Percentiles rank a stretch among this genome's conserved stretches.
phyloP scores from a whole-genome alignment of 331 rosid genomes.

The Ulmus americana region DNA sequence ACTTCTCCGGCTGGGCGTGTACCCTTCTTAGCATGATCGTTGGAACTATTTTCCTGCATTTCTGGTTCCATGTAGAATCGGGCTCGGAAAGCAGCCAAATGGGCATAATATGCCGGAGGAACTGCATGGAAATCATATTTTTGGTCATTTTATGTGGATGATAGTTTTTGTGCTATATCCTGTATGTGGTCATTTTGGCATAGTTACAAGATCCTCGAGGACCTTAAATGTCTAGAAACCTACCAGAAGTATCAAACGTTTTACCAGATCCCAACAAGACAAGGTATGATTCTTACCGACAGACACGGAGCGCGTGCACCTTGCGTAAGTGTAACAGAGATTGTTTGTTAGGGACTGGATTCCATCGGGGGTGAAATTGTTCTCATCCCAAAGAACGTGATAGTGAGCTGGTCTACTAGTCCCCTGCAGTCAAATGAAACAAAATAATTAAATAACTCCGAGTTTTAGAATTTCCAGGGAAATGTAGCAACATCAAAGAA shows the following conservation, averaged over 20 bases:
- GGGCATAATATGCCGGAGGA: conserved; percentile 97
- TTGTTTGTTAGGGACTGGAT: conserved; percentile 89
- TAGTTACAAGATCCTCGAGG: no score
- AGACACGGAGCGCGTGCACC: conserved; percentile 95
- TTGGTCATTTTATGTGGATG: background rate
- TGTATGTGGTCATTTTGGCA: background rate
- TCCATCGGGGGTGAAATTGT: conserved; percentile 91
- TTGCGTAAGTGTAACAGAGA: conserved; percentile 89
- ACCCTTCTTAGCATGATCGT: conserved; percentile 45
- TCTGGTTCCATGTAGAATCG: conserved; percentile 97
- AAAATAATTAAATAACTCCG: background rate
- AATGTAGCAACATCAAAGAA: background rate
- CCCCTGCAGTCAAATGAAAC: conserved; percentile 50
- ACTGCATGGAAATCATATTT: conserved; percentile 43
- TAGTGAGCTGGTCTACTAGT: conserved; percentile 97
- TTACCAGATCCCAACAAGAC: background rate
- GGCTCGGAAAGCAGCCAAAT: conserved; percentile 97
- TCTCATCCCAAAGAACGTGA: conserved; percentile 98
- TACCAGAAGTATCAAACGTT: no score
- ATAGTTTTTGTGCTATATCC: background rate
- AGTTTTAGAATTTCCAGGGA: background rate
- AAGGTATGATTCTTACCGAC: conserved; percentile 57
- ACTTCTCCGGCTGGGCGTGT: conserved; percentile 56
- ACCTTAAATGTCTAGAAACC: no score
- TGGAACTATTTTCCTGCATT: conserved; percentile 65